Evolutionary conservation across 805 yeast genomes (phyloP), one percentile per base, ranked within the genome.

Genomic region (Wickerhamomyces bovis): DNA sequence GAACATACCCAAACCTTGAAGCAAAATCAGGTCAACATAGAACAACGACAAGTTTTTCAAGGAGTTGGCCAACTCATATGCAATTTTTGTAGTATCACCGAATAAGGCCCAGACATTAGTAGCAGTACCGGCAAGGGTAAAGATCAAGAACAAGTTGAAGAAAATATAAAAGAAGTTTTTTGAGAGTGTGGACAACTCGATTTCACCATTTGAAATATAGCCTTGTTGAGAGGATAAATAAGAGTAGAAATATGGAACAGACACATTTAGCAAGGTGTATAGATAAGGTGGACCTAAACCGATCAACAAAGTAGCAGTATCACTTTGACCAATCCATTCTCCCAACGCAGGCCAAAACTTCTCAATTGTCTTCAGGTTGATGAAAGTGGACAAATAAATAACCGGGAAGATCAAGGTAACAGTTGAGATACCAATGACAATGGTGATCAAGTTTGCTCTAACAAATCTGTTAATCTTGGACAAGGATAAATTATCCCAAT

Each of bases 121-220:
- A 1, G 94, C 92, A 1, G 97, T 88, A 52, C 97, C 96, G 8
- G 95, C 95, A 58, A 90, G 76, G 1, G 98, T 92, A 69, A 94
- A 94, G 23, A 92, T 96, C 60, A 92, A 71, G 61, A 92, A 94
- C 76, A 94, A 73, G 65, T 92, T 92, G 53, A 92, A 95, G 68
- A 94, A 94, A 33, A 90, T 85, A 65, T 89, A 94, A 63, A 94
- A 90, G 68, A 90, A 92, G 69, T 94, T 94, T 67, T 92, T 92
- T 23, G 94, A 81, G 3, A 92, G 95, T 21, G 89, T 79, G 0
- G 96, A 85, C 16, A 89, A 68, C 62, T 94, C 98, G 54, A 87
- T 96, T 54, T 94, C 98, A 36, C 96, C 90, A 57, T 85, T 83
- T 6, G 97, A 89, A 0, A 95, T 82, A 57, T 80, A 87, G 0